These are phyloP conservation scores for Kluyveromyces marxianus DNA, from an alignment of 1,139 yeast species.

Conservation along the genomic window DNA sequence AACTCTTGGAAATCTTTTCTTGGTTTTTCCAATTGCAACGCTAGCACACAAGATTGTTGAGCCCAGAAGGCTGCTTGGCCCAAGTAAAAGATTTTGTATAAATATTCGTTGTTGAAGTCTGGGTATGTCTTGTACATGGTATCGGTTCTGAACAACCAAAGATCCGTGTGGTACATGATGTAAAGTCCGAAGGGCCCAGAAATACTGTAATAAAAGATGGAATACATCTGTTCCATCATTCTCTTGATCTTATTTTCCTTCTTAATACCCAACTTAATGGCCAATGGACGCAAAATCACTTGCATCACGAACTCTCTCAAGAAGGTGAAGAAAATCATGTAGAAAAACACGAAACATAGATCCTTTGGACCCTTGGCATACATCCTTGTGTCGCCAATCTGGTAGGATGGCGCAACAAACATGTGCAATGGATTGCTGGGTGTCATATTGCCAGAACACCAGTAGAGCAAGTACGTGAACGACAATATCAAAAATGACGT, in stretches of 20 bases:
- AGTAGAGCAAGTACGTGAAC: constrained; percentile 35
- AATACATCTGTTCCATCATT: constrained; percentile 89
- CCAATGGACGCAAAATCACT: constrained; percentile 64
- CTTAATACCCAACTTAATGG: constrained; percentile 45
- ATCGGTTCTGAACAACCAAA: constrained; percentile 84
- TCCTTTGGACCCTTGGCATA: constrained; percentile 89
- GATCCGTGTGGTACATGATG: constrained; percentile 74
- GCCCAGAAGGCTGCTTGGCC: constrained; percentile 97
- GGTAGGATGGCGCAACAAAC: constrained; percentile 65
- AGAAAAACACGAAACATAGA: constrained; percentile 67
- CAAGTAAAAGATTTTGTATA: constrained; percentile 74
- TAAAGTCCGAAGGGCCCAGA: constrained; percentile 84
- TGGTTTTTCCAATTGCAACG: constrained; percentile 86
- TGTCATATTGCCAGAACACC: constrained; percentile 46
- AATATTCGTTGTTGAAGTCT: constrained; percentile 63
- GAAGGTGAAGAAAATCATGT: constrained; percentile 83
- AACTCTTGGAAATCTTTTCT: constrained; percentile 88
- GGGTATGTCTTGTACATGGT: constrained; percentile 79
- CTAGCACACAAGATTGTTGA: constrained; percentile 80
- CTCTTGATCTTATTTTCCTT: constrained; percentile 59
- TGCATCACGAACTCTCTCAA: constrained; percentile 90
- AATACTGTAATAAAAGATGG: constrained; percentile 70
- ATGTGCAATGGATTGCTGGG: constrained; percentile 53
- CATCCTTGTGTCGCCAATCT: constrained; percentile 35
- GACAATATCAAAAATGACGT: constrained; percentile 50